Conservation (phyloP, 768 basidiomycete species). For the Filobasidium wieringae region DNA sequence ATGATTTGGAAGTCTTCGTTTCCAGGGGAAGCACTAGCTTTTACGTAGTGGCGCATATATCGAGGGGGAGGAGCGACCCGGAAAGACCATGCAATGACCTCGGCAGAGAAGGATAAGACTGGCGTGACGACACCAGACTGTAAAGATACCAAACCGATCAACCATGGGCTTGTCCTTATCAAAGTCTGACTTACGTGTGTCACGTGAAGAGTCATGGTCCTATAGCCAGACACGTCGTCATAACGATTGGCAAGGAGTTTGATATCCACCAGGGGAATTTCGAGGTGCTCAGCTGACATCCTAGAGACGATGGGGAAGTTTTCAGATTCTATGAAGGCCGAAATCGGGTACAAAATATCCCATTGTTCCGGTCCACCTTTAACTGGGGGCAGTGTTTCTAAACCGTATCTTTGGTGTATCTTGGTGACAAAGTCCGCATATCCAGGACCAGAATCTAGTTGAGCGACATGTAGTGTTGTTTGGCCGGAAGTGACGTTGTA, state of each 20-base stretch:
- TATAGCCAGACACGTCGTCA: slow-evolving; percentile 49
- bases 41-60: slow-evolving; percentile 71
- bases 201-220: slow-evolving; percentile 21
- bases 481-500: slow-evolving; percentile 71
- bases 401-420: slow-evolving; percentile 53
- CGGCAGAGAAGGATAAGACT: slow-evolving; percentile 81
- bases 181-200: slow-evolving; percentile 26
- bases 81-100: slow-evolving; percentile 73
- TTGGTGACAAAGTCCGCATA: slow-evolving; percentile 52
- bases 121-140: neutral
- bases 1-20: slow-evolving; percentile 61
- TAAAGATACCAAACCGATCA: neutral
- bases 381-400: slow-evolving; percentile 39
- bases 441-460: slow-evolving; percentile 71
- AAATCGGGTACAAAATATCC: slow-evolving; percentile 47
- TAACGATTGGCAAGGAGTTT: slow-evolving; percentile 73
- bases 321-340: slow-evolving; percentile 71
- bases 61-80: slow-evolving; percentile 68
- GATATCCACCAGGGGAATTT: slow-evolving; percentile 59
- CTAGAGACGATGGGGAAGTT: slow-evolving; percentile 50
- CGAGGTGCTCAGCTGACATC: slow-evolving; percentile 20
- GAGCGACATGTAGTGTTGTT: slow-evolving; percentile 65
- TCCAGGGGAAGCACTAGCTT: slow-evolving; percentile 78
- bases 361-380: slow-evolving; percentile 65
- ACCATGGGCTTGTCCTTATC: neutral